Evolutionary conservation across 768 basidiomycete genomes (phyloP).

Genomic region (Lactifluus rugatus): DNA sequence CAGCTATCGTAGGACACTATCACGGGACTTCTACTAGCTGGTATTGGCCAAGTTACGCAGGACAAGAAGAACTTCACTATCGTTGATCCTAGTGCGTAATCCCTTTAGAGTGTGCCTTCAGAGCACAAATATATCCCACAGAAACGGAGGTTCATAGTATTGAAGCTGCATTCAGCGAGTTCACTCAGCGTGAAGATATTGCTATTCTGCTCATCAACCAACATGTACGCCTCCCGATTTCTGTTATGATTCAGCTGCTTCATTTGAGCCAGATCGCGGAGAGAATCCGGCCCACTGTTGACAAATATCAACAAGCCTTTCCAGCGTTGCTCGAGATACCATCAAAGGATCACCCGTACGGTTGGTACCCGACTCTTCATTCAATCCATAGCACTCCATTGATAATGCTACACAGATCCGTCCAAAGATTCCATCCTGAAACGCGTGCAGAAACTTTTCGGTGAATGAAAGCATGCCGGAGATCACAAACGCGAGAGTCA

Average conservation of each 20-base stretch:
- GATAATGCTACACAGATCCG: constrained; percentile 6
- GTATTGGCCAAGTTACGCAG: constrained; percentile 84
- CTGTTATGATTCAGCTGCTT: neutral
- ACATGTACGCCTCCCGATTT: constrained; percentile 52
- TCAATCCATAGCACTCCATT: constrained; percentile 12
- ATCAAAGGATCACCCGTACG: constrained; percentile 97
- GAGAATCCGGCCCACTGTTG: constrained; percentile 90
- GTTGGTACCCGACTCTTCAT: constrained; percentile 34
- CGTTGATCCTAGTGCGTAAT: constrained; percentile 70
- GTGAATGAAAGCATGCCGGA: constrained; percentile 48
- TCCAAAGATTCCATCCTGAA: constrained; percentile 38
- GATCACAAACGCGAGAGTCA: neutral
- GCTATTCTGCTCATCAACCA: constrained; percentile 98
- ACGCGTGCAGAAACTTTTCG: constrained; percentile 92
- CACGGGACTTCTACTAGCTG: constrained; percentile 90
- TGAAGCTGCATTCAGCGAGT: constrained; percentile 89
- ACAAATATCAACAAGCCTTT: constrained; percentile 92
- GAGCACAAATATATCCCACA: constrained; percentile 25
- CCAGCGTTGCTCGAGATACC: constrained; percentile 96
- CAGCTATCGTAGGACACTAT: constrained; percentile 71
- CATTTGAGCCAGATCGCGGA: constrained; percentile 69
- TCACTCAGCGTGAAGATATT: constrained; percentile 88
- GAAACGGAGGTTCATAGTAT: constrained; percentile 89
- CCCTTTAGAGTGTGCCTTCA: neutral
- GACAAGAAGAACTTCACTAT: constrained; percentile 97